Conservation (phyloP, 495 filamentous ascomycete species). For the Aspergillus hancockii region DNA sequence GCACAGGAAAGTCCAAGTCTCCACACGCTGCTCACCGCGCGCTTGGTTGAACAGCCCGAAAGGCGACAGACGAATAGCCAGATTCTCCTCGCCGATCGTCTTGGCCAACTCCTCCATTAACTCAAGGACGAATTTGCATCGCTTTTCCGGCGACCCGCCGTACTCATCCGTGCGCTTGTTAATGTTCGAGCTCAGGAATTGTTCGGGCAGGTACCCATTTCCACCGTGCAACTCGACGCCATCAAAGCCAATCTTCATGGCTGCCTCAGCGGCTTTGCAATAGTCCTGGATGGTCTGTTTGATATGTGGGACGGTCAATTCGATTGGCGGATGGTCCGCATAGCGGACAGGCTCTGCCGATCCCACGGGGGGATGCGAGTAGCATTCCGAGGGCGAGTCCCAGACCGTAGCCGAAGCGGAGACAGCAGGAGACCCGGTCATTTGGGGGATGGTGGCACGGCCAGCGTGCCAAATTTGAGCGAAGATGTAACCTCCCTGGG, state of each 20-base stretch:
- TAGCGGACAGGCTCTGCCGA: conserved; percentile 40
- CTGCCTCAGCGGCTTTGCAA: conserved; percentile 33
- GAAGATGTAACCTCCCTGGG: conserved; percentile 53
- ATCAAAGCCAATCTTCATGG: conserved; percentile 40
- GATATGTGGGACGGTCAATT: conserved; percentile 47
- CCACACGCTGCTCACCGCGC: conserved; percentile 48
- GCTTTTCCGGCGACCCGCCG: conserved; percentile 50
- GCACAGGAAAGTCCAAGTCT: conserved; percentile 53
- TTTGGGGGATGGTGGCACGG: conserved; percentile 47
- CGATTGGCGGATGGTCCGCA: conserved; percentile 45
- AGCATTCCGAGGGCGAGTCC: conserved; percentile 43
- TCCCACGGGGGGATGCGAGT: conserved; percentile 36
- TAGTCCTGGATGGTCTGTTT: conserved; percentile 27
- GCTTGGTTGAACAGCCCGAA: conserved; percentile 54
- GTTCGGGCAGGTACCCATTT: conserved; percentile 53
- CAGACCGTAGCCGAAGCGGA: conserved; percentile 41
- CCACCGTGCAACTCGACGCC: conserved; percentile 53
- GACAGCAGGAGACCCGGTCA: conserved; percentile 41
- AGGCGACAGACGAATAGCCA: conserved; percentile 35
- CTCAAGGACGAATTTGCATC: conserved; percentile 45
- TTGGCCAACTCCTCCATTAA: conserved; percentile 34
- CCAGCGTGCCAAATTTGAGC: conserved; percentile 56
- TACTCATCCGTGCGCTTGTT: conserved; percentile 52
- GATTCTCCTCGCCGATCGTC: conserved; percentile 30
- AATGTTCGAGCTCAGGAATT: conserved; percentile 47